phyloP scores from a whole-genome alignment of 495 filamentous ascomycete species.

The Filosporella fistucella region DNA sequence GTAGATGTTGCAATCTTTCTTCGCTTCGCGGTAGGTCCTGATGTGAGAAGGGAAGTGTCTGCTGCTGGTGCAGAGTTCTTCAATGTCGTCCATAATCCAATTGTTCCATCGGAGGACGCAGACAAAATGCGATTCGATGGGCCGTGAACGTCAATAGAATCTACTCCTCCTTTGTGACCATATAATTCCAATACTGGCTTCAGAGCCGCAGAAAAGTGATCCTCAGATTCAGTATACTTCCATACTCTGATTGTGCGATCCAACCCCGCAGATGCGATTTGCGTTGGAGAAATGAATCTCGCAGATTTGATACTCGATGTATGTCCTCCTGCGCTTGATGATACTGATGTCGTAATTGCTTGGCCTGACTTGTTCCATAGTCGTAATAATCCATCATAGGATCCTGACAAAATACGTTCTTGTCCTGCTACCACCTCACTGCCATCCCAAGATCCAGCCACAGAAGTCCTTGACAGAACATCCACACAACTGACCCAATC shows the following conservation, averaged over 20 bases:
- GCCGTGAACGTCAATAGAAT: slow-evolving; percentile 73
- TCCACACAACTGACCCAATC: slow-evolving; percentile 97
- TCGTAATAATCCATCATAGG: slow-evolving; percentile 81
- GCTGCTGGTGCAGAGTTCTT: slow-evolving; percentile 69
- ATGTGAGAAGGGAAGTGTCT: slow-evolving; percentile 59
- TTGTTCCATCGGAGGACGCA: slow-evolving; percentile 70
- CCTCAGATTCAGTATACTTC: slow-evolving; percentile 70
- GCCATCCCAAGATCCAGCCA: slow-evolving; percentile 52
- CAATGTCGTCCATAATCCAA: slow-evolving; percentile 80
- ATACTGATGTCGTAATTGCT: slow-evolving; percentile 63
- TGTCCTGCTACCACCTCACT: slow-evolving; percentile 41
- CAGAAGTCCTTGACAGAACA: slow-evolving; percentile 64
- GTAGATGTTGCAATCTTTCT: slow-evolving; percentile 66
- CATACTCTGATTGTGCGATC: slow-evolving; percentile 83
- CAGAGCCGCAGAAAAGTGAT: slow-evolving; percentile 55
- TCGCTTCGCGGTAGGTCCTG: slow-evolving; percentile 60
- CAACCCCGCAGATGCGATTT: slow-evolving; percentile 74
- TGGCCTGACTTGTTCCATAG: slow-evolving; percentile 87
- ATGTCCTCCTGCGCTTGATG: slow-evolving; percentile 63
- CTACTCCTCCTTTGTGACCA: slow-evolving; percentile 72
- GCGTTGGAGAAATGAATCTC: slow-evolving; percentile 70
- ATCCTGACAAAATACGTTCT: slow-evolving; percentile 77
- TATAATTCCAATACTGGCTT: slow-evolving; percentile 79
- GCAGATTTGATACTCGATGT: slow-evolving; percentile 70
- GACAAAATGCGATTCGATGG: slow-evolving; percentile 74